A percentile compares a stretch with the other conserved stretches of the same genome.
phyloP scores from a whole-genome alignment of 805 yeast genomes.

The Schwanniomyces polymorphus region DNA sequence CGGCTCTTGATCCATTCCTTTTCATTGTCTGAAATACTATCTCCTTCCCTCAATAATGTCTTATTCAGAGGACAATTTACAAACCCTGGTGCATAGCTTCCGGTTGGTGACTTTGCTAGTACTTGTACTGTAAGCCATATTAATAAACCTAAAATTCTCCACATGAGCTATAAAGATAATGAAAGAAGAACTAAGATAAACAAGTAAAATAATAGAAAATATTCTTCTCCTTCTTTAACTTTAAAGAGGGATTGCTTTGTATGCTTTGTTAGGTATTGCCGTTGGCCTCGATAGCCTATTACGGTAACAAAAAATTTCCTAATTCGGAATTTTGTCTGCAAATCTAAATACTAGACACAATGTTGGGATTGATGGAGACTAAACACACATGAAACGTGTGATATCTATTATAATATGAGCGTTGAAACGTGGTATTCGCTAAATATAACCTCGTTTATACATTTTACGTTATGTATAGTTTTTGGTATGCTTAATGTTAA shows the following conservation, averaged over 20 bases:
- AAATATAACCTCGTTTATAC: too few relatives aligned
- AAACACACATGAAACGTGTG: too few relatives aligned
- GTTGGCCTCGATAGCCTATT: neutral
- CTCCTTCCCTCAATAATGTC: slow-evolving; percentile 23
- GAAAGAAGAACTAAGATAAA: too few relatives aligned
- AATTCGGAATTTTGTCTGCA: neutral
- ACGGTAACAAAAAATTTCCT: neutral
- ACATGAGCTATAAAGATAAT: neutral
- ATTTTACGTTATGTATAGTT: too few relatives aligned
- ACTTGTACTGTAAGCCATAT: neutral
- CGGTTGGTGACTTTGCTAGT: slow-evolving; percentile 18
- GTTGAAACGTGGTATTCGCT: too few relatives aligned
- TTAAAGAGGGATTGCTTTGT: too few relatives aligned
- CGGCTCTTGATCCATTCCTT: slow-evolving; percentile 22
- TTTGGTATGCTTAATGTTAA: too few relatives aligned
- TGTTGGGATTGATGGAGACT: too few relatives aligned
- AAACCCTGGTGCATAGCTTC: slow-evolving; percentile 29
- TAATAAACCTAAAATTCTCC: neutral
- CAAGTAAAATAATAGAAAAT: too few relatives aligned
- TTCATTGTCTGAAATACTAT: slow-evolving; percentile 22
- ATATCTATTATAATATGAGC: too few relatives aligned
- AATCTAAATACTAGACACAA: too few relatives aligned
- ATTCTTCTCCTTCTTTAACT: too few relatives aligned
- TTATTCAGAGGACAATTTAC: slow-evolving; percentile 25
- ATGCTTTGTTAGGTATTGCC: neutral